Evolutionary conservation across 2,329 filamentous ascomycete genomes (phyloP), one percentile per base, ranked within the genome.

Genomic region (Fusarium fracticaudum): DNA sequence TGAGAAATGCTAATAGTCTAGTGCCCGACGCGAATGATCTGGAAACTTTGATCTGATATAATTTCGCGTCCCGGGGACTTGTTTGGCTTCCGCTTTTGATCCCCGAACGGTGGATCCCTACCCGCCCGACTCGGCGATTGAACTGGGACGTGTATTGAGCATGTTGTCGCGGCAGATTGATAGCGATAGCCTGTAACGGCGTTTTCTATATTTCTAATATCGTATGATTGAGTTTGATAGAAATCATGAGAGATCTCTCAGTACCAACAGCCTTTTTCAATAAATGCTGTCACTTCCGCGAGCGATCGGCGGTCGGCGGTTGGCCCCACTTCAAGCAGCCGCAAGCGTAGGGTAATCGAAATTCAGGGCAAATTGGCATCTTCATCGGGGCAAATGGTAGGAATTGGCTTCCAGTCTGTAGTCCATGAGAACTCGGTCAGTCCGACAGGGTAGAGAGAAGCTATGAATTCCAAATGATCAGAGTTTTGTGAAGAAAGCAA

Each of bases 1-100:
- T 58, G 43, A 61, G 29, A 43, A 61, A 35, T 44, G 15, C 29
- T 26, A 57, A 29, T n/a, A 61, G 18, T 67, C 38, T 67, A 67
- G 45, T 53, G 44, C 41, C 65, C 53, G 65, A 53, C 10, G 17
- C 17, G 26, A 14, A 35, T 5, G 6, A 13, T 29, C 29, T 29
- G 61, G 45, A 26, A 31, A 14, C 43, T 7, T 40, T 37, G 40
- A 37, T 13, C 26, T 43, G 31, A 60, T 38, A 60, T 50, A 60
- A 40, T 17, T 11, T 11, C 2, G 13, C 10, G 12, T 8, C 5
- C 57, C 63, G 65, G 65, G 29, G 63, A 31, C 63, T 67, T 67
- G 18, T 67, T 67, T 67, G 29, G 17, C 38, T 40, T 17, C 63
- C 65, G 63, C 33, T 12, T 31, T 67, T 31, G 37, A 37, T 45